A percentile compares a stretch with the other conserved stretches of the same genome.
Evolutionary conservation across 805 yeast species (phyloP).

Genomic region (Candida sakaeoensis): DNA sequence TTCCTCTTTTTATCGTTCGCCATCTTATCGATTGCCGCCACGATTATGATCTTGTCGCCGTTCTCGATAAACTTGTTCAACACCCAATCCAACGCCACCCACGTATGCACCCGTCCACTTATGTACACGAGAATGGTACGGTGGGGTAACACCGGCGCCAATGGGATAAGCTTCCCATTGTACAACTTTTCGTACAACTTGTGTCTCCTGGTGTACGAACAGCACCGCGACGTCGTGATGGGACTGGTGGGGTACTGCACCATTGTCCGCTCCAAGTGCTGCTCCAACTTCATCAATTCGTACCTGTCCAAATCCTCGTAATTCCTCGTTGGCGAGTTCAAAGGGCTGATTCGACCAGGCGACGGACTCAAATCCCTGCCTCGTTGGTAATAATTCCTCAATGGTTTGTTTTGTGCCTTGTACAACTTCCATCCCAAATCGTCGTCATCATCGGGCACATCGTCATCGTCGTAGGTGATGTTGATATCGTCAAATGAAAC

Average conservation of each 20-base stretch:
- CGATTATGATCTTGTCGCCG: slow-evolving; percentile 66
- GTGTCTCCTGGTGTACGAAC: slow-evolving; percentile 47
- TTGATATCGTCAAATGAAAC: slow-evolving; percentile 57
- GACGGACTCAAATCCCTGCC: slow-evolving; percentile 16
- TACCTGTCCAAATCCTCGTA: slow-evolving; percentile 8
- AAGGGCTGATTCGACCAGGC: slow-evolving; percentile 10
- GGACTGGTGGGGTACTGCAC: slow-evolving; percentile 36
- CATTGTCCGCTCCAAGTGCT: slow-evolving; percentile 4
- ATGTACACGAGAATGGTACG: slow-evolving; percentile 62
- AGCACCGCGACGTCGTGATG: slow-evolving; percentile 37
- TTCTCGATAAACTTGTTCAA: slow-evolving; percentile 50
- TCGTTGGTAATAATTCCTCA: slow-evolving; percentile 7
- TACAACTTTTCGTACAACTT: slow-evolving; percentile 46
- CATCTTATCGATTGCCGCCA: slow-evolving; percentile 42
- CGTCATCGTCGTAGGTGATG: slow-evolving; percentile 22
- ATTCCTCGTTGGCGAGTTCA: slow-evolving; percentile 10
- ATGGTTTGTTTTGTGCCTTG: slow-evolving; percentile 3
- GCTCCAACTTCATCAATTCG: slow-evolving; percentile 7
- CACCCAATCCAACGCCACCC: slow-evolving; percentile 79
- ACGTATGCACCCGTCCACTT: slow-evolving; percentile 70
- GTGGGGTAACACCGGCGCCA: slow-evolving; percentile 42
- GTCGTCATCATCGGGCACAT: slow-evolving; percentile 15
- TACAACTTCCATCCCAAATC: slow-evolving; percentile 11
- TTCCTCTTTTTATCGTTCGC: slow-evolving; percentile 11
- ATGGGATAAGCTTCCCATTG: slow-evolving; percentile 27